Evolutionary conservation across 345 rosid species (phyloP).

Genomic region (Camelina sativa): DNA sequence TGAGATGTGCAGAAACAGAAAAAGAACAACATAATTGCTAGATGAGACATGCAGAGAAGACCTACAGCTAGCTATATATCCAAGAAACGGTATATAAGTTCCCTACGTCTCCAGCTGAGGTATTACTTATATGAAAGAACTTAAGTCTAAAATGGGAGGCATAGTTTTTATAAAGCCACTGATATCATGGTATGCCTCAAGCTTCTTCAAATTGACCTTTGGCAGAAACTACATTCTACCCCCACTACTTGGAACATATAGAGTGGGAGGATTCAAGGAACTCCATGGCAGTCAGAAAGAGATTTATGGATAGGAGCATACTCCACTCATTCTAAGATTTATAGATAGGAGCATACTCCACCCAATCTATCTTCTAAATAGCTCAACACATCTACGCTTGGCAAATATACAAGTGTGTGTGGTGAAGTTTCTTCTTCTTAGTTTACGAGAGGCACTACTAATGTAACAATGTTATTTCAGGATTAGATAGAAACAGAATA

Average conservation of each 20-base stretch:
- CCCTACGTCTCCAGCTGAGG: neutral
- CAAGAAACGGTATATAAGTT: neutral
- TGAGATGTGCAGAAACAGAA: constrained; percentile 8
- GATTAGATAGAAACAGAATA: neutral
- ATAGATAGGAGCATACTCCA: neutral
- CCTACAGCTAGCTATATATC: constrained; percentile 11
- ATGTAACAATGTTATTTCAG: too few relatives aligned
- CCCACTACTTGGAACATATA: neutral
- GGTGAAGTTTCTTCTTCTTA: neutral
- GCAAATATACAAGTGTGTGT: too few relatives aligned
- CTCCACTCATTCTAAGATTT: neutral
- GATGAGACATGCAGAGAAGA: constrained; percentile 18
- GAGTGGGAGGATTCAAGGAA: neutral
- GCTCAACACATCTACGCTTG: neutral
- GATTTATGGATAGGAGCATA: neutral
- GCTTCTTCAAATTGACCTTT: neutral
- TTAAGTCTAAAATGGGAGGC: neutral
- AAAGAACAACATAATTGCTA: neutral
- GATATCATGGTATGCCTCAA: neutral
- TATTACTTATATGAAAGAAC: neutral
- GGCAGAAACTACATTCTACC: neutral
- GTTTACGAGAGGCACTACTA: neutral
- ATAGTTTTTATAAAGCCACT: constrained; percentile 5
- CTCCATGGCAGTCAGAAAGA: neutral
- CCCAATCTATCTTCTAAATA: neutral